Evolutionary conservation across 176 grass and related monocot species (phyloP), one percentile per base, ranked within the genome.

Genomic region (Phoenix dactylifera): DNA sequence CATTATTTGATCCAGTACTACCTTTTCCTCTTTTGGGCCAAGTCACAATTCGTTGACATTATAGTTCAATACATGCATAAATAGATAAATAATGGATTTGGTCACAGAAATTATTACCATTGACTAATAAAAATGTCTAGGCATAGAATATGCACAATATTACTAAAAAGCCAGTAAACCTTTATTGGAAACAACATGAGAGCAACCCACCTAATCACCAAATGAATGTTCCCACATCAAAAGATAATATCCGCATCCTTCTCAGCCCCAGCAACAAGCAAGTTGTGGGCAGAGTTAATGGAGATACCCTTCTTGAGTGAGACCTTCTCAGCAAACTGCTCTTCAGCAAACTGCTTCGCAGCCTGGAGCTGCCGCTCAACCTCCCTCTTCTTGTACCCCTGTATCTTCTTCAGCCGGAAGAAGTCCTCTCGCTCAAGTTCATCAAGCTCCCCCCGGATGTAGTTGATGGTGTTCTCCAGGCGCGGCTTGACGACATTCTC

Each of bases 361-460:
- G 82, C 26, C 18, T 71, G 75, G 59, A 57, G 59, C 76, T 86
- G 82, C 0, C 64, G 66, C 70, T 79, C 77, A 15, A 95, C 26
- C 59, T 89, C 79, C 0, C 73, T 49, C 58, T 80, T 77, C 73
- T 86, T 95, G 73, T 73, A 72, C 1, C 63, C 79, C 81, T 89
- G 76, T 26, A 95, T 86, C 76, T 89, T 95, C 79, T 95, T 95
- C 15, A 95, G 77, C 24, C 79, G 70, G 70, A 95, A 95, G 79
- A 95, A 95, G 59, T 89, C 89, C 72, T 88, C 82, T n/a, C 90
- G 49, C 79, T 95, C 90, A 18, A 79, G 79, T 70, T 95, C 82
- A 71, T 89, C 90, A 0, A 89, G 85, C 73, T 89, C 89, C 1
- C 69, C 79, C 24, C 49, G 75, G 19, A 95, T 89, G 66, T 95